Conservation (phyloP, 495 filamentous ascomycete species). For the Hypoxylon intermedium region DNA sequence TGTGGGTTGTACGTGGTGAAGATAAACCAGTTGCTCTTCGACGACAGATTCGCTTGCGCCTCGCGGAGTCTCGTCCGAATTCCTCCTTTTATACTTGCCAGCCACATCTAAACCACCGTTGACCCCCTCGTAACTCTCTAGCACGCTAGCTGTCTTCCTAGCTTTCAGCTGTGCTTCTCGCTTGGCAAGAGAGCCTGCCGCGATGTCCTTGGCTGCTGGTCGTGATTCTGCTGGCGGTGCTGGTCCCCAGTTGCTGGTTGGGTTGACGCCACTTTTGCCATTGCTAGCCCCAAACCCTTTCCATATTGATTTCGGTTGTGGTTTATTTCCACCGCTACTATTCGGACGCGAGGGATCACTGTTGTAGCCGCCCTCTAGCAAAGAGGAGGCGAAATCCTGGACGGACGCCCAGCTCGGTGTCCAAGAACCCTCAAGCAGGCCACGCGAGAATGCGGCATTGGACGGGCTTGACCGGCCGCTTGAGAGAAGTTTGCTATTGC, state of each 20-base stretch:
- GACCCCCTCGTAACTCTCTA: conserved; percentile 60
- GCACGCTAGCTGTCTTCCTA: conserved; percentile 55
- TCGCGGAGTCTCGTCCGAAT: conserved; percentile 56
- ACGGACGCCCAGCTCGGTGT: conserved; percentile 56
- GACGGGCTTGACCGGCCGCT: conserved; percentile 40
- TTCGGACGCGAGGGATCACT: conserved; percentile 44
- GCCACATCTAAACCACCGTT: conserved; percentile 56
- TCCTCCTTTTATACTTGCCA: conserved; percentile 60
- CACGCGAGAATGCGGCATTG: conserved; percentile 44
- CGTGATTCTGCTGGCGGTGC: conserved; percentile 45
- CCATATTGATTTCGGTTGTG: conserved; percentile 41
- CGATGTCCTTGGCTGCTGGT: conserved; percentile 53
- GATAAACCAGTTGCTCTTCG: conserved; percentile 80
- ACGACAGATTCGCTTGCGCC: conserved; percentile 51
- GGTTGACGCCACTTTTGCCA: conserved; percentile 21
- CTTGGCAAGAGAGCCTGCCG: conserved; percentile 54
- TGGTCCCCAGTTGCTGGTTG: conserved; percentile 49
- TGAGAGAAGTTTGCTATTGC: conserved; percentile 40
- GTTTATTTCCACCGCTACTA: conserved; percentile 41
- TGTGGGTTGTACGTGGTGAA: conserved; percentile 80
- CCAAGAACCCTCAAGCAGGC: conserved; percentile 53
- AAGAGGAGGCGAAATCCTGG: conserved; percentile 52
- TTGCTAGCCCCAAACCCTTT: conserved; percentile 39
- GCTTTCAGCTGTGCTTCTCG: conserved; percentile 57
- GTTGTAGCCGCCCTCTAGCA: conserved; percentile 46